Percentiles rank a stretch among this genome's conserved stretches.
Conservation (phyloP, 345 rosid species). For the Melaleuca quinquenervia region DNA sequence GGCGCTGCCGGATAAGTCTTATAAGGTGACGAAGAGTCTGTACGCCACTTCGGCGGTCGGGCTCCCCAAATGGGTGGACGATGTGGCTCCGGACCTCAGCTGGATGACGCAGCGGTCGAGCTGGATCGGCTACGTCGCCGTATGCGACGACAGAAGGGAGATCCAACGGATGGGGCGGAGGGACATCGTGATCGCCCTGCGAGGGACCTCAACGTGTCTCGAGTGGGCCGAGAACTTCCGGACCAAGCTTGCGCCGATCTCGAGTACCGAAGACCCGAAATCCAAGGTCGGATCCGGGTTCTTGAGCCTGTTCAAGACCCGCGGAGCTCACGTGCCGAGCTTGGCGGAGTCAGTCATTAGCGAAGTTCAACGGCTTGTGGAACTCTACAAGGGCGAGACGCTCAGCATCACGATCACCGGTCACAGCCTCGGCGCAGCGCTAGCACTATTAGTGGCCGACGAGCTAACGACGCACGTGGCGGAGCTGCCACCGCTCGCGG, state of each 20-base stretch:
- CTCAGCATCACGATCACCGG: conserved; percentile 82
- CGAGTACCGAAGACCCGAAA: neutral
- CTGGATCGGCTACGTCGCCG: conserved; percentile 93
- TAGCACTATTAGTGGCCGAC: conserved; percentile 59
- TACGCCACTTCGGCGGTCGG: conserved; percentile 88
- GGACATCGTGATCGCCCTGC: conserved; percentile 80
- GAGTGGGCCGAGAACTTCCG: conserved; percentile 95
- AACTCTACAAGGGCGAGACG: conserved; percentile 56
- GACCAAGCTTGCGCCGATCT: conserved; percentile 19
- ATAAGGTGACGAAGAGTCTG: conserved; percentile 62
- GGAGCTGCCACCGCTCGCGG: conserved; percentile 42
- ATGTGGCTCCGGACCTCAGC: conserved; percentile 66
- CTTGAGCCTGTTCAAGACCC: conserved; percentile 57
- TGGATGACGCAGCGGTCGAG: conserved; percentile 98
- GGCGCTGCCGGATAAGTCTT: conserved; percentile 55
- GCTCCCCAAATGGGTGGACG: conserved; percentile 77
- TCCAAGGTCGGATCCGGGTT: conserved; percentile 85
- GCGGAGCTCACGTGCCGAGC: conserved; percentile 46
- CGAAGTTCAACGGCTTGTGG: conserved; percentile 40
- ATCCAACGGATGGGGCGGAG: conserved; percentile 95
- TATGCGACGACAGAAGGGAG: conserved; percentile 66
- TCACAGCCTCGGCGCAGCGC: conserved; percentile 90
- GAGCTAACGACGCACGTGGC: conserved; percentile 40
- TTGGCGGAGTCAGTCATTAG: conserved; percentile 36
- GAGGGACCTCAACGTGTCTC: conserved; percentile 89